Evolutionary conservation across 2,329 filamentous ascomycete genomes (phyloP).

Genomic region (Purpureocillium lavendulum): DNA sequence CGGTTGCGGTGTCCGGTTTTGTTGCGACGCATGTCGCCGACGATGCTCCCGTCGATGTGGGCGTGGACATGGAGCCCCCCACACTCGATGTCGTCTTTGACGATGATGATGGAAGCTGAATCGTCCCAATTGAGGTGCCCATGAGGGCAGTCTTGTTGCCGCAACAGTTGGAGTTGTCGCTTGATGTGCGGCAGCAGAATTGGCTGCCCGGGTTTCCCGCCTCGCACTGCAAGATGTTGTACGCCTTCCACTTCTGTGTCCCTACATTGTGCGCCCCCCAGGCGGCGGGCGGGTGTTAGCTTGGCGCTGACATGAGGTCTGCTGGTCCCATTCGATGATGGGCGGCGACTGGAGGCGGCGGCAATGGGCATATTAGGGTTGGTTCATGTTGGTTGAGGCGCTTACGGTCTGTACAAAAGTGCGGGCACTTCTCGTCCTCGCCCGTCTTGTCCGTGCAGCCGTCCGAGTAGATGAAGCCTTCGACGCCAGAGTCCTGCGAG

Average conservation of each 20-base stretch:
- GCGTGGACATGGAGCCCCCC: neutral
- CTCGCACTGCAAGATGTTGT: conserved; percentile 11
- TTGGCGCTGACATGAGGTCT: no score
- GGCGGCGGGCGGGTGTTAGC: no score
- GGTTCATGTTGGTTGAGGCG: no score
- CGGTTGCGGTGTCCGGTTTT: no score
- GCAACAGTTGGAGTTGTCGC: conserved; percentile 10
- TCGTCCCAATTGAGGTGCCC: conserved; percentile 3
- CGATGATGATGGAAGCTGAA: conserved; percentile 1
- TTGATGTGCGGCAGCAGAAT: conserved; percentile 10
- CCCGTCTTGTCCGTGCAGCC: conserved; percentile 13
- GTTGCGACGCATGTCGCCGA: no score
- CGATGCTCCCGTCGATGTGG: no score
- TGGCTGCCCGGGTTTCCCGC: conserved; percentile 1
- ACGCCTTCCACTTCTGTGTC: conserved; percentile 7
- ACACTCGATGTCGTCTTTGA: neutral
- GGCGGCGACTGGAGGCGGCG: no score
- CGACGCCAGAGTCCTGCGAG: conserved; percentile 6
- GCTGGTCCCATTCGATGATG: no score
- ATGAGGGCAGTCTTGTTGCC: conserved; percentile 3
- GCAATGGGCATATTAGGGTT: no score
- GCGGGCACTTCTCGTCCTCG: conserved; percentile 7
- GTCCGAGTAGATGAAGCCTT: conserved; percentile 12
- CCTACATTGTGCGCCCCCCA: no score
- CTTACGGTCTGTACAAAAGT: conserved; percentile 9